Conservation (phyloP, 2,329 filamentous ascomycete genomes). For the Botrytis elliptica region DNA sequence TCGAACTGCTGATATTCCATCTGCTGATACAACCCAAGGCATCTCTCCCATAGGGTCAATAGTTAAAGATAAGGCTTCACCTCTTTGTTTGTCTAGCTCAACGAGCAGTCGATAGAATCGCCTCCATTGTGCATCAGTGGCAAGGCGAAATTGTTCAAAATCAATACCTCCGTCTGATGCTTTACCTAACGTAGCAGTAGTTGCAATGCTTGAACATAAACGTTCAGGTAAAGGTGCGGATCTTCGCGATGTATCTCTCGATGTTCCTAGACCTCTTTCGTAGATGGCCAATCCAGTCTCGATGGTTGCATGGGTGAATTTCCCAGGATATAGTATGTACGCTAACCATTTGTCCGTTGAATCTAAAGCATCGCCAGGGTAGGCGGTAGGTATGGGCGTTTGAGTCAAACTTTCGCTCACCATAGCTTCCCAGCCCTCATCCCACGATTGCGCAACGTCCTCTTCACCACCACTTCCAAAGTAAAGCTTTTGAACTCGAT, state of each 20-base stretch:
- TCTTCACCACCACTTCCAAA: constrained; percentile 55
- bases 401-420: constrained; percentile 57
- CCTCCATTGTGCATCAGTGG: constrained; percentile 82
- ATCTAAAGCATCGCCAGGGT: constrained; percentile 64
- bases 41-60: constrained; percentile 70
- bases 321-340: constrained; percentile 77
- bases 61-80: constrained; percentile 75
- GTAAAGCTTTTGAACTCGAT: constrained; percentile 70
- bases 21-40: constrained; percentile 82
- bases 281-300: constrained; percentile 84
- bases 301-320: constrained; percentile 75
- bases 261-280: constrained; percentile 57
- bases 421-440: constrained; percentile 67
- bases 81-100: constrained; percentile 82
- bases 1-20: constrained; percentile 75
- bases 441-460: constrained; percentile 50
- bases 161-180: constrained; percentile 65
- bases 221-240: constrained; percentile 68
- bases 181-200: constrained; percentile 64
- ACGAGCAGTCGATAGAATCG: constrained; percentile 82
- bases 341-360: constrained; percentile 82
- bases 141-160: constrained; percentile 70
- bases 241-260: constrained; percentile 45
- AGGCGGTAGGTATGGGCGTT: constrained; percentile 55
- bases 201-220: constrained; percentile 69